Percentiles rank a stretch among this genome's conserved stretches.
phyloP scores from a whole-genome alignment of 768 basidiomycete species.

The Paxillus ammoniavirescens region DNA sequence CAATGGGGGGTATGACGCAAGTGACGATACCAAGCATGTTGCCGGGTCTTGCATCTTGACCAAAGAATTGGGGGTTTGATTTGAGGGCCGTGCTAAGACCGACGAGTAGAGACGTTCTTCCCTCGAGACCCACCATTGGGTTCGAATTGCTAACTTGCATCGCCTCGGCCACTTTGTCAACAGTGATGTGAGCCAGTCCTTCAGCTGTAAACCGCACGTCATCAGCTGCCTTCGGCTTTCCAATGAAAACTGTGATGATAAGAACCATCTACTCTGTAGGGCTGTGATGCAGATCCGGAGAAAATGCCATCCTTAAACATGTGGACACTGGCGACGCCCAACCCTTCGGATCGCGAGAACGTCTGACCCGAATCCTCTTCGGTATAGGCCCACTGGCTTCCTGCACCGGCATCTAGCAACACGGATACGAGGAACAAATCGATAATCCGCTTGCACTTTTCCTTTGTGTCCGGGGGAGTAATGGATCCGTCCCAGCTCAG shows the following conservation, averaged over 20 bases:
- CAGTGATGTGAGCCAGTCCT: conserved; percentile 64
- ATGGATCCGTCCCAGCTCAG: conserved; percentile 47
- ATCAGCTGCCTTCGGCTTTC: conserved; percentile 11
- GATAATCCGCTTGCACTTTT: conserved; percentile 71
- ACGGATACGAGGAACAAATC: conserved; percentile 92
- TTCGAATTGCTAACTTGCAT: conserved; percentile 82
- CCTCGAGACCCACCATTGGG: conserved; percentile 88
- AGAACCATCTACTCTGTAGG: conserved; percentile 77
- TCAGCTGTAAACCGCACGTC: conserved; percentile 46
- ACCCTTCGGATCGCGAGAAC: conserved; percentile 72
- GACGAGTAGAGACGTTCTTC: conserved; percentile 73
- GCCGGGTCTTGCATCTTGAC: conserved; percentile 71
- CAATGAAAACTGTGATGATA: neutral
- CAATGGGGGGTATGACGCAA: conserved; percentile 3
- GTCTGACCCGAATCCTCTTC: conserved; percentile 53
- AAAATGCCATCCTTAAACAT: conserved; percentile 89
- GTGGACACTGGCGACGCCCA: conserved; percentile 86
- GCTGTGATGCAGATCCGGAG: conserved; percentile 56
- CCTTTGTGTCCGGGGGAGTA: conserved; percentile 45
- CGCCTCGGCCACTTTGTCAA: conserved; percentile 54
- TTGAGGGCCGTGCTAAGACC: conserved; percentile 73
- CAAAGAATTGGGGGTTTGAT: conserved; percentile 67
- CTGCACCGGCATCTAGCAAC: conserved; percentile 92
- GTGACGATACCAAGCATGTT: conserved; percentile 65
- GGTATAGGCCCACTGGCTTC: conserved; percentile 73